Base-by-base conservation (phyloP, 1,139 yeast genomes). In the Pichia sp. region DNA sequence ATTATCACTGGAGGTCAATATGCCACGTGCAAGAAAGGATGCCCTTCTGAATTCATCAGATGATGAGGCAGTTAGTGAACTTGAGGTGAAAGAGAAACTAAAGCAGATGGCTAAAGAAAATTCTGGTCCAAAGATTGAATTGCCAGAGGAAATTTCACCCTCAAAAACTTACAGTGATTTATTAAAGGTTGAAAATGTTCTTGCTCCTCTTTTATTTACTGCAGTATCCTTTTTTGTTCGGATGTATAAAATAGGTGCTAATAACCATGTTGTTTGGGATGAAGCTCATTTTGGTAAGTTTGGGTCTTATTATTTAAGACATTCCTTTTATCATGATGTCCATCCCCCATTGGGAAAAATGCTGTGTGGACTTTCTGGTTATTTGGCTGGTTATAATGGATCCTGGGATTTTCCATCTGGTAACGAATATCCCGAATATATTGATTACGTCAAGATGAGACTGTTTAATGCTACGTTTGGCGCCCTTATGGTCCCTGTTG, bases 341-440 rank as follows among this genome's bases (percentile, higher is more conserved):
- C 99, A 91, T 63, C 99, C 99, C 40, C 98, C 98, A 2, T 74
- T 93, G 55, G 98, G 97, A 30, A 93, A 93, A 64, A 88, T 93
- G 96, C 72, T 93, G 49, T 89, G 89, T 50, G 99, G 96, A 1
- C 69, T 93, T 33, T 84, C 96, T 12, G 99, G 98, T 14, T 88
- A 83, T 58, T 59, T 93, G 51, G 96, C 96, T 28, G 95, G 95
- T 36, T 91, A 88, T 68, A 84, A 91, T 60, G 98, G 98, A 31
- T 80, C 94, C 3, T 93, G 93, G 80, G 93, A 81, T 56, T 93
- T 93, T 67, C 89, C 88, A 38, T 82, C 94, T 40, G 96, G 98
- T 43, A 76, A 77, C 44, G 66, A 63, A 41, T 93, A 82, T 64
- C 98, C 98, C 12, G 95, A 83, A 28, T 78, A 81, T 60, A 72